Conservation (phyloP, 1,284 basidiomycete genomes). For the Rhodotorula sp. region DNA sequence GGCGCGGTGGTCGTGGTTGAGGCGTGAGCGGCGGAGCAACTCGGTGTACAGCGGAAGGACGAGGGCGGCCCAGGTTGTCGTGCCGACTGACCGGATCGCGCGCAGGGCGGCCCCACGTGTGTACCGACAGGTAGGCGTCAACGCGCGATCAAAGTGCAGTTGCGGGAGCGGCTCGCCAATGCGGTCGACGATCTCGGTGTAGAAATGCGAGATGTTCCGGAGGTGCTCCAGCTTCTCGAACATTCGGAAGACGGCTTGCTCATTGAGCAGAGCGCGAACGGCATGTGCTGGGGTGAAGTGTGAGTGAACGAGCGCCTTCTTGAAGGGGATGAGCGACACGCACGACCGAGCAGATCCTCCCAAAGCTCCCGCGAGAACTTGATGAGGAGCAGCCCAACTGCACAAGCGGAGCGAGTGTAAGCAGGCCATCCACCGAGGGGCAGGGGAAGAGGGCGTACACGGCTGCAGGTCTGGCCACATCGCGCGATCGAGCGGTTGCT, state of each 20-base stretch:
- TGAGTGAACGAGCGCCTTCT: too few relatives aligned
- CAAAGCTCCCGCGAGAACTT: background rate
- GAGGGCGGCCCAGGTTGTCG: background rate
- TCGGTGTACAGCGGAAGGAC: background rate
- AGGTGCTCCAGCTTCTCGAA: background rate
- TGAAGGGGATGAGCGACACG: background rate
- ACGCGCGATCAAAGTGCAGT: background rate
- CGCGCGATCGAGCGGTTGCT: background rate
- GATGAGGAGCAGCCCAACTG: background rate
- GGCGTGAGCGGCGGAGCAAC: background rate
- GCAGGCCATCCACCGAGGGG: too few relatives aligned
- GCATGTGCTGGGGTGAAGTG: background rate
- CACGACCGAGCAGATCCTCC: background rate
- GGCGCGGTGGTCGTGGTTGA: background rate
- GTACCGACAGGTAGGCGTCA: too few relatives aligned
- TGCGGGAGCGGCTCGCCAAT: background rate
- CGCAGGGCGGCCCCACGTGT: background rate
- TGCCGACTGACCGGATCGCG: background rate
- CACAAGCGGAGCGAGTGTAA: too few relatives aligned
- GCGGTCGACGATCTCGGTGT: background rate
- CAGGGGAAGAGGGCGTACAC: background rate
- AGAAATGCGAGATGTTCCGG: background rate
- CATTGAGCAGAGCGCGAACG: background rate
- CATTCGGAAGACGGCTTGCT: background rate
- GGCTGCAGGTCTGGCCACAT: background rate